Conservation (phyloP, 2,329 filamentous ascomycete genomes). For the Neodidymelliopsis sp. region DNA sequence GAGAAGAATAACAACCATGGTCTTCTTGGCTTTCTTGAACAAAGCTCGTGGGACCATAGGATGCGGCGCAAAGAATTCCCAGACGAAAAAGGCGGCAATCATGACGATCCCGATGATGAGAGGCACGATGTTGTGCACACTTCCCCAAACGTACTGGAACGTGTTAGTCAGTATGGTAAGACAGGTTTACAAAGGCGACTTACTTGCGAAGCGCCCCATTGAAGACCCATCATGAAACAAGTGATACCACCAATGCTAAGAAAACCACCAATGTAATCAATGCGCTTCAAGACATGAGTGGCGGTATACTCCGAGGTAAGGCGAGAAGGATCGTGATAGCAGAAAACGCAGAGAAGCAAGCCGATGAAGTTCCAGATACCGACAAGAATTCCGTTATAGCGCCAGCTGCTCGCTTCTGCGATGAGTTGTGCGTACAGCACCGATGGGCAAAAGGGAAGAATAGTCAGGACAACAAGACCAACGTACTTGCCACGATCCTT, state of each 20-base stretch:
- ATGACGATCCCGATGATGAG: constrained; percentile 60
- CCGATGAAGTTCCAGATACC: constrained; percentile 62
- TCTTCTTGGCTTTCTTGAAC: constrained; percentile 41
- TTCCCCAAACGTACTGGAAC: constrained; percentile 63
- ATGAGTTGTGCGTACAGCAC: constrained; percentile 69
- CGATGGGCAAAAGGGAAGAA: constrained; percentile 68
- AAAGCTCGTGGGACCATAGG: constrained; percentile 54
- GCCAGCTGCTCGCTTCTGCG: constrained; percentile 58
- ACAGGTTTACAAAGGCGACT: constrained; percentile 36
- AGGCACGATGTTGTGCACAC: constrained; percentile 62
- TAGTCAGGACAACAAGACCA: constrained; percentile 66
- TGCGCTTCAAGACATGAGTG: constrained; percentile 34
- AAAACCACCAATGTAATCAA: constrained; percentile 44
- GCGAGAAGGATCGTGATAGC: constrained; percentile 51
- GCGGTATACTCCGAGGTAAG: constrained; percentile 51
- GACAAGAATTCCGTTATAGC: constrained; percentile 63
- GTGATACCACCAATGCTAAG: constrained; percentile 41
- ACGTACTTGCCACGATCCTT: constrained; percentile 70
- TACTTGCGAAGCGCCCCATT: constrained; percentile 49
- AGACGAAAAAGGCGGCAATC: constrained; percentile 60
- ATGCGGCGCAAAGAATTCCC: constrained; percentile 53
- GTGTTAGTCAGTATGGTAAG: constrained; percentile 50
- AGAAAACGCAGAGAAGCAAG: constrained; percentile 58
- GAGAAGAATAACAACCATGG: constrained; percentile 42
- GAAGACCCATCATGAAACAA: constrained; percentile 48